phyloP scores from a whole-genome alignment of 495 filamentous ascomycete species.

The Talaromyces thailandensis region DNA sequence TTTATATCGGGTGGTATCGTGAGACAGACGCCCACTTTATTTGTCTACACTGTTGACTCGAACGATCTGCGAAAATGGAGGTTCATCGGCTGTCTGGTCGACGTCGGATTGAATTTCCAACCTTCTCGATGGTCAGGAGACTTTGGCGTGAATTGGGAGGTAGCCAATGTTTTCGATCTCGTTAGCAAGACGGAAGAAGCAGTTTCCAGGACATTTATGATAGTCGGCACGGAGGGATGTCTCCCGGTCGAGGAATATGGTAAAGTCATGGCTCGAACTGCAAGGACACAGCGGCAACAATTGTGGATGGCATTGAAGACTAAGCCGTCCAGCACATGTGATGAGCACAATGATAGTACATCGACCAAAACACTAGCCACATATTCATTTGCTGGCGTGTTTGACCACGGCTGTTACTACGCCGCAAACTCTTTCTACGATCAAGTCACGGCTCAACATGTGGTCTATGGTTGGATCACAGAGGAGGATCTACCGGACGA shows the following conservation, averaged over 20 bases:
- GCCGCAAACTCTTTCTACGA: not conserved
- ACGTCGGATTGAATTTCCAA: constrained; percentile 32
- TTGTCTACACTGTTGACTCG: constrained; percentile 41
- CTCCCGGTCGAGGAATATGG: not conserved
- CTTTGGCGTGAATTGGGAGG: constrained; percentile 18
- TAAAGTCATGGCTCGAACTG: not conserved
- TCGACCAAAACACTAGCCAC: not conserved
- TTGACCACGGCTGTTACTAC: not conserved
- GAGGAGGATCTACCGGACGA: not conserved
- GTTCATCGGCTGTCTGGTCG: constrained; percentile 39
- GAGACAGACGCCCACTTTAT: constrained; percentile 36
- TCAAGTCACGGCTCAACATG: not conserved
- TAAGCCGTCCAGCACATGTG: not conserved
- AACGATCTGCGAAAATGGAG: constrained; percentile 40
- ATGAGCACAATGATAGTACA: not conserved
- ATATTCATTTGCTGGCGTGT: not conserved
- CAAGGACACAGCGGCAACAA: not conserved
- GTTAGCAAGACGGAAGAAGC: not conserved
- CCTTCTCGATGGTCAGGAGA: constrained; percentile 38
- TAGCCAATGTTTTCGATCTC: not conserved
- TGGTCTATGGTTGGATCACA: not conserved
- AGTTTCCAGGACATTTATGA: not conserved
- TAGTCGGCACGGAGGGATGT: not conserved
- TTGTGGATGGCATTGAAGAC: not conserved
- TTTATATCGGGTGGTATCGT: constrained; percentile 45